Conservation (phyloP, 805 yeast species). For the Wickerhamiella parazyma region DNA sequence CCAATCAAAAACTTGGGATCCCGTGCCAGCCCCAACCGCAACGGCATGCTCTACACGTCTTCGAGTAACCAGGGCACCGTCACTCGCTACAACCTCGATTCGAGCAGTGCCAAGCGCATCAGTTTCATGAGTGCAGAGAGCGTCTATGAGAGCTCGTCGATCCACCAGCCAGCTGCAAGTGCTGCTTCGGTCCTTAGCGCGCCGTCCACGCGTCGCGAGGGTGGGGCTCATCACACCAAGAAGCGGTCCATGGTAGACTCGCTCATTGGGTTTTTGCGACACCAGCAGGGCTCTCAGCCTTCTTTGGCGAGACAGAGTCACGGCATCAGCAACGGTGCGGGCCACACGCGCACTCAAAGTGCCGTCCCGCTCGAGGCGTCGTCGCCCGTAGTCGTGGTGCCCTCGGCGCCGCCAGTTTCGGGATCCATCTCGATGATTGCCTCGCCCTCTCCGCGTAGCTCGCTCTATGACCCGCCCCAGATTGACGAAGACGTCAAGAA, state of each 20-base stretch:
- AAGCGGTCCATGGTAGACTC: neutral
- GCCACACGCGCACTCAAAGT: neutral
- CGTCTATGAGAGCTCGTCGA: neutral
- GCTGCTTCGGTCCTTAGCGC: neutral
- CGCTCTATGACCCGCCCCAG: neutral
- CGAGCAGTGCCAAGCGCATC: neutral
- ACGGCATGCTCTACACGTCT: slow-evolving; percentile 5
- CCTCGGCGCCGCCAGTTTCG: too few relatives aligned
- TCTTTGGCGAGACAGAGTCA: neutral
- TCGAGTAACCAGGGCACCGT: slow-evolving; percentile 7
- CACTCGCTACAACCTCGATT: neutral
- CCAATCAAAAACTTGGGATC: neutral
- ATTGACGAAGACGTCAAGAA: neutral
- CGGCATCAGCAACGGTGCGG: neutral
- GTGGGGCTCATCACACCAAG: neutral
- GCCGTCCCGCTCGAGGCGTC: neutral
- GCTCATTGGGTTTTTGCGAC: neutral
- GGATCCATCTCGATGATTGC: too few relatives aligned
- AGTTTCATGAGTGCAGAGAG: slow-evolving; percentile 1
- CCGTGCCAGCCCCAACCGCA: neutral
- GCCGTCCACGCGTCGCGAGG: neutral
- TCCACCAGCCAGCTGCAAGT: neutral
- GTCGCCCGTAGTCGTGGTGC: too few relatives aligned
- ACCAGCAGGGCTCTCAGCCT: neutral
- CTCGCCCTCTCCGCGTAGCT: neutral